These are phyloP conservation scores for Sporobolomyces phaffii DNA, from an alignment of 768 basidiomycete genomes.

Conservation along the genomic window DNA sequence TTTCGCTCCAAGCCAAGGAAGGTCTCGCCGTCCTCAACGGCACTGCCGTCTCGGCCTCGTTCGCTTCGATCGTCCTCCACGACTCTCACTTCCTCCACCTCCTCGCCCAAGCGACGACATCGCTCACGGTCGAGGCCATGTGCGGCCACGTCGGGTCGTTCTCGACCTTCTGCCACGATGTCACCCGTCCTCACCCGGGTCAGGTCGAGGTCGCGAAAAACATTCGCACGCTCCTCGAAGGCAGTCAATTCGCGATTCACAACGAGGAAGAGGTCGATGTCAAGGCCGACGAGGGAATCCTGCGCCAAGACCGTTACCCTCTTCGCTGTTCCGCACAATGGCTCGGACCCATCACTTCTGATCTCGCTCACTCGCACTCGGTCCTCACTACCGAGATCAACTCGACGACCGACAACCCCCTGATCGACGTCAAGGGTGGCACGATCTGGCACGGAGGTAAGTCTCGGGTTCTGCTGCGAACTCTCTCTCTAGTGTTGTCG, in stretches of 20 bases:
- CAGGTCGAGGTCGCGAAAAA: slow-evolving; percentile 70
- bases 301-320: slow-evolving; percentile 71
- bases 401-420: slow-evolving; percentile 82
- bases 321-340: slow-evolving; percentile 51
- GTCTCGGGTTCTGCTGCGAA: too few species aligned
- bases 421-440: slow-evolving; percentile 64
- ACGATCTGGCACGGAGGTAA: slow-evolving; percentile 60
- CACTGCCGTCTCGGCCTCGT: slow-evolving; percentile 52
- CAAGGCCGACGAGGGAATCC: slow-evolving; percentile 63
- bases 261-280: slow-evolving; percentile 69
- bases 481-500: background rate
- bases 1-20: slow-evolving; percentile 48
- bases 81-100: slow-evolving; percentile 54
- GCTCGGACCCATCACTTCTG: slow-evolving; percentile 77
- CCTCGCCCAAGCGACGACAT: slow-evolving; percentile 62
- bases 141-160: slow-evolving; percentile 54
- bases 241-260: slow-evolving; percentile 62
- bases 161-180: slow-evolving; percentile 60
- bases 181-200: slow-evolving; percentile 73
- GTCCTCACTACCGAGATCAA: slow-evolving; percentile 71
- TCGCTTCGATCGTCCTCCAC: slow-evolving; percentile 66
- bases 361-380: slow-evolving; percentile 61
- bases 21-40: slow-evolving; percentile 57
- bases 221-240: slow-evolving; percentile 64
- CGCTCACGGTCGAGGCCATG: slow-evolving; percentile 75